Base-by-base conservation (phyloP, 495 filamentous ascomycete genomes). In the Lasiosphaeria ovina region DNA sequence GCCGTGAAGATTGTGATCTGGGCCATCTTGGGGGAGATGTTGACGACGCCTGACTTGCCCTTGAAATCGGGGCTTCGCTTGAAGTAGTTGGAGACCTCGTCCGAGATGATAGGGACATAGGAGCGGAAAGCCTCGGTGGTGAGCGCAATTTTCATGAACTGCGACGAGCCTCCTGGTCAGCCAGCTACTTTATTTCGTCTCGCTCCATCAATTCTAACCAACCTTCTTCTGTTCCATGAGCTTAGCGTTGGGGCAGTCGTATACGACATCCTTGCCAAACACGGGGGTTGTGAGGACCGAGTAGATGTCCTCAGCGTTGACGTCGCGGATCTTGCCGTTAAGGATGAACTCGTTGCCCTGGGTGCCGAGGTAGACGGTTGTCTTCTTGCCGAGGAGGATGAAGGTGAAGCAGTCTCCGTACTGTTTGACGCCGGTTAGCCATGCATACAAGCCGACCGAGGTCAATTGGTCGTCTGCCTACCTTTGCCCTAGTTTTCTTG, bases 1-100 rank as follows among this genome's bases (percentile, higher is more conserved):
- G 91, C 90, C 55, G 91, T 95, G 76, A 88, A 95, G 63, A 92
- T 87, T 55, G 91, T 95, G 59, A 95, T 85, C 70, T 95, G 87
- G 12, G 89, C 88, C 85, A 95, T 92, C 57, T 81, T 81, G 57
- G 80, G 77, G 24, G 82, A 73, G 17, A 93, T 82, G 57, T 92
- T 83, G 61, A 87, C 74, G 3, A 78, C 78, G 16, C 89, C 90
- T 3, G 80, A 83, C 58, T 79, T 62, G 56, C 83, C 87, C 75
- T 89, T 85, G 79, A 94, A 91, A 17, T 80, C 79, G 8, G 85
- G 69, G 50, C 78, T 84, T 49, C 77, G 72, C 71, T 88, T 87
- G 72, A 91, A 69, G 74, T 87, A 92, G 71, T 79, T 82, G 32
- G 81, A 75, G 44, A 91, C 87, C 73, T 95, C 90, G 61, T 87